Conservation (phyloP, 441 rosid species). For the Biscutella laevigata region DNA sequence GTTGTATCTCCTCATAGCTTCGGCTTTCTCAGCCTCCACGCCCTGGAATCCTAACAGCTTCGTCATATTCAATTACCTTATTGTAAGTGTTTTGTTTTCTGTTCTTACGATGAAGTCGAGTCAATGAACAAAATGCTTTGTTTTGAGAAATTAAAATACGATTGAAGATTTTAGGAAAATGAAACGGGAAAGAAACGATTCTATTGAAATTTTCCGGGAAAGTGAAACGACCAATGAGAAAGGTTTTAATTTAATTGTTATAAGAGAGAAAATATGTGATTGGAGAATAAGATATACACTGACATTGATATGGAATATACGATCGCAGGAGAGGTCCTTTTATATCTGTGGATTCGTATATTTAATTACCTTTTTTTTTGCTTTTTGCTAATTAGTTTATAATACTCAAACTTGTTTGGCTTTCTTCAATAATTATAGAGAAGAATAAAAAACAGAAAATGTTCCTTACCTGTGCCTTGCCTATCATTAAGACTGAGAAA, state of each 20-base stretch:
- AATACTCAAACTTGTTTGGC: neutral
- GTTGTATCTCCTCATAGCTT: constrained; percentile 25
- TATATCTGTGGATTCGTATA: neutral
- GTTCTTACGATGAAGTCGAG: neutral
- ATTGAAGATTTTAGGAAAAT: neutral
- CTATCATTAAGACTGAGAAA: too few relatives aligned
- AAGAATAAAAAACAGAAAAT: too few relatives aligned
- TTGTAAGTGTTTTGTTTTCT: neutral
- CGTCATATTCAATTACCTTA: neutral
- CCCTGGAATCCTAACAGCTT: constrained; percentile 1
- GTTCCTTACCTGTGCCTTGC: too few relatives aligned
- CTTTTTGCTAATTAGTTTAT: neutral
- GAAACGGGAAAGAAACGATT: constrained; percentile 1
- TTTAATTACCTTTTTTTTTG: neutral
- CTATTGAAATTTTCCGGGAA: neutral
- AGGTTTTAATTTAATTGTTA: neutral
- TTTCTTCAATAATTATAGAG: too few relatives aligned
- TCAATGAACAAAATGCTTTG: neutral
- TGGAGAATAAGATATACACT: neutral
- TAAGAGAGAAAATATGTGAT: neutral
- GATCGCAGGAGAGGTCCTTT: neutral
- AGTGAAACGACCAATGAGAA: constrained; percentile 15
- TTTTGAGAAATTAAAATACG: neutral
- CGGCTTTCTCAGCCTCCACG: constrained; percentile 21
- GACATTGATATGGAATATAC: constrained; percentile 8